Evolutionary conservation across 768 basidiomycete species (phyloP).

Genomic region (Paxillus involutus): DNA sequence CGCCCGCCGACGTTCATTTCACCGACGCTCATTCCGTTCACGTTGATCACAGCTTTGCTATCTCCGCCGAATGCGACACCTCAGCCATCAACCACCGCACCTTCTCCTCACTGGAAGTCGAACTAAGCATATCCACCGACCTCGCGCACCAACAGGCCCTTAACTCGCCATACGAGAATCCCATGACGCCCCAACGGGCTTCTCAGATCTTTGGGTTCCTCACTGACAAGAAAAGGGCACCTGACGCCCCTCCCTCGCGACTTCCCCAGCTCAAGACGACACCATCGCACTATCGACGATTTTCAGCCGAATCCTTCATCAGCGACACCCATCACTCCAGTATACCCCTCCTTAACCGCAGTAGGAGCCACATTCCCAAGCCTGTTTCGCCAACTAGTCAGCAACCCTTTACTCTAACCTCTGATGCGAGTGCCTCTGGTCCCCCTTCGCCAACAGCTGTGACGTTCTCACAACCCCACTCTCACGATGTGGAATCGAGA

Average conservation of each 20-base stretch:
- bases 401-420: slow-evolving; percentile 13
- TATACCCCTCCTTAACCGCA: slow-evolving; percentile 13
- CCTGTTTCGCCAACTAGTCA: slow-evolving; percentile 9
- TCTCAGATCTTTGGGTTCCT: slow-evolving; percentile 78
- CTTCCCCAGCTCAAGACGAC: slow-evolving; percentile 30
- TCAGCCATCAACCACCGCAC: slow-evolving; percentile 35
- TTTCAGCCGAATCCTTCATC: slow-evolving; percentile 23
- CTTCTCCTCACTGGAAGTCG: slow-evolving; percentile 77
- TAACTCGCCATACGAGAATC: slow-evolving; percentile 37
- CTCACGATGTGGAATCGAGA: slow-evolving; percentile 2
- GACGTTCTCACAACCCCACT: neutral
- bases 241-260: slow-evolving; percentile 33
- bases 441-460: slow-evolving; percentile 4
- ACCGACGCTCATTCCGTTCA: slow-evolving; percentile 39
- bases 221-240: slow-evolving; percentile 43
- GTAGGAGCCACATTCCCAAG: slow-evolving; percentile 11
- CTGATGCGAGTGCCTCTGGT: slow-evolving; percentile 11
- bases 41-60: slow-evolving; percentile 34
- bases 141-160: slow-evolving; percentile 21
- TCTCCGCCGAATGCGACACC: slow-evolving; percentile 48
- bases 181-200: slow-evolving; percentile 62
- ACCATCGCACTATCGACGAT: slow-evolving; percentile 16
- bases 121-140: slow-evolving; percentile 55
- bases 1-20: slow-evolving; percentile 46
- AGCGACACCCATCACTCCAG: slow-evolving; percentile 25